Evolutionary conservation across 805 yeast species (phyloP), one percentile per base, ranked within the genome.

Genomic region (Ogataea glucozyma): DNA sequence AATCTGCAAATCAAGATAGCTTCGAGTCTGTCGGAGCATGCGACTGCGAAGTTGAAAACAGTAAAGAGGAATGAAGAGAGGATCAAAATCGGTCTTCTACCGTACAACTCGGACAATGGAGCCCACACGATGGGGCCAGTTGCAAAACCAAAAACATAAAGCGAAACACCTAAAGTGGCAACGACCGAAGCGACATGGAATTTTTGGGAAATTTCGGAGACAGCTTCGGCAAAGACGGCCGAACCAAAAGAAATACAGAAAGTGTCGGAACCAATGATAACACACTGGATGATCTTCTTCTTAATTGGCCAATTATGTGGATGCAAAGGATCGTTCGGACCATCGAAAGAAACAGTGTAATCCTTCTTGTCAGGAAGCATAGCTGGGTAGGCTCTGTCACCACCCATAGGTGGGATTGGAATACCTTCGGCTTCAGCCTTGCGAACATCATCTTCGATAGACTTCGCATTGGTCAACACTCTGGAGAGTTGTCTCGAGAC

Each of bases 51-150:
- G 34, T 73, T 72, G 64, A 88, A 86, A 34, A 76, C 54, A 16
- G 75, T 67, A 57, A 77, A 76, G 1, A 83, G 76, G 31, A 86
- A 67, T 4, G 74, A 62, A 4, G 89, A 77, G 3, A 79, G 48
- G 2, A 84, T 50, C 41, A 85, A 55, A 12, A 86, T 81, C 13
- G 74, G 63, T 60, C 77, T 76, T 63, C 96, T 76, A 41, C 95
- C 93, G 52, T 73, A 82, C 26, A 83, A 56, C 61, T 85, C 95
- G n/a, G 91, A 83, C 26, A 85, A 61, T 4, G 96, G 96, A 19
- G 93, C 97, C 88, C 93, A 90, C 26, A 88, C 57, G 38, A 90
- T 71, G 3, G 98, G 98, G 14, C 97, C 97, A 1, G 88, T 75
- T 1, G 97, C 97, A 65, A 89, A 91, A 9, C 97, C 98, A 31